Evolutionary conservation across 352 stramenopile species (phyloP).

Genomic region (Globisporangium sylvaticum): DNA sequence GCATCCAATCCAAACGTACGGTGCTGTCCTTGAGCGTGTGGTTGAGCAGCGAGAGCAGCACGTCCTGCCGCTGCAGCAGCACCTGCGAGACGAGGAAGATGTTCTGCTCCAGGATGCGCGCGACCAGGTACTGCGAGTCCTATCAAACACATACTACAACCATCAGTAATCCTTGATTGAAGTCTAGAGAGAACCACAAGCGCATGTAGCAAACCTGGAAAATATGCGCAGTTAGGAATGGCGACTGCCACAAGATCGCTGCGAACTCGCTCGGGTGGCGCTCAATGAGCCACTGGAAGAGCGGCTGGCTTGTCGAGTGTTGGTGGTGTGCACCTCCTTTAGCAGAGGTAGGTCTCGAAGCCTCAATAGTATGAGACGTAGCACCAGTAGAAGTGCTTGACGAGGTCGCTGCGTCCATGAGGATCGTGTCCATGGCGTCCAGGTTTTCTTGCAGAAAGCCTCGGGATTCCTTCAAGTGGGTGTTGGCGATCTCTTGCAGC

Average conservation of each 20-base stretch:
- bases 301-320: conserved; percentile 7
- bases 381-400: not conserved
- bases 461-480: conserved; percentile 31
- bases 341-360: not conserved
- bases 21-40: conserved; percentile 62
- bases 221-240: conserved; percentile 60
- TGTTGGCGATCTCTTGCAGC: conserved; percentile 25
- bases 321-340: not conserved
- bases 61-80: conserved; percentile 44
- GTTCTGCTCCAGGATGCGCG: conserved; percentile 70
- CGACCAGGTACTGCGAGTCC: conserved; percentile 53
- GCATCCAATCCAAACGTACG: conserved; percentile 20
- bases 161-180: no score
- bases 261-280: conserved; percentile 49
- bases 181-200: no score
- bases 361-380: not conserved
- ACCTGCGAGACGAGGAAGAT: conserved; percentile 60
- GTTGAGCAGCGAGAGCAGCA: conserved; percentile 49
- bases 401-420: conserved; percentile 21
- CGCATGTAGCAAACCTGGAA: conserved; percentile 76
- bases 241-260: conserved; percentile 50
- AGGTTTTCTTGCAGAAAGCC: conserved; percentile 44
- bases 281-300: conserved; percentile 68
- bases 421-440: conserved; percentile 43
- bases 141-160: conserved; percentile 4